These are phyloP conservation scores for Colletotrichum melonis DNA, from an alignment of 2,329 filamentous ascomycete genomes.

Conservation along the genomic window DNA sequence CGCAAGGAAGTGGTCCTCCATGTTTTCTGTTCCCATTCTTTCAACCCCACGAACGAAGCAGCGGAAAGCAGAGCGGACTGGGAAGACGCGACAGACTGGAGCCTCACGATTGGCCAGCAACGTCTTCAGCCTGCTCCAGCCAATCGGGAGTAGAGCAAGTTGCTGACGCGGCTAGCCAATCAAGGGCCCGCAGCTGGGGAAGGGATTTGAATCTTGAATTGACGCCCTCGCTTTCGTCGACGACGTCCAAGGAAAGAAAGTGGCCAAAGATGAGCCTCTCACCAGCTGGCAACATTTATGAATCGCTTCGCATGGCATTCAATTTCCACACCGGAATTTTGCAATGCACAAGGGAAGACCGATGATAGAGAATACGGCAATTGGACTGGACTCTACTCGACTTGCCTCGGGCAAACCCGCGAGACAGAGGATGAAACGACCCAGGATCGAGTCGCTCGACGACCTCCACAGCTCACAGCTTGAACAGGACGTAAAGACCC, in stretches of 20 bases:
- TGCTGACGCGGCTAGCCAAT: constrained; percentile 22
- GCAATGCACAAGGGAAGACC: not conserved
- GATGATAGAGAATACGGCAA: not conserved
- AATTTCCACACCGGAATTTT: not conserved
- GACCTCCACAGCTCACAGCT: not conserved
- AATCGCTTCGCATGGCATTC: not conserved
- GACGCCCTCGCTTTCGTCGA: constrained; percentile 5
- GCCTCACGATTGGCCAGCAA: constrained; percentile 7
- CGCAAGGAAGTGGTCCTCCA: constrained; percentile 6
- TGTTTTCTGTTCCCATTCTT: not conserved
- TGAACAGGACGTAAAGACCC: constrained; percentile 1
- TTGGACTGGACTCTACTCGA: not conserved
- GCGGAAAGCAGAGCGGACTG: not conserved
- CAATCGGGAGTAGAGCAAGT: constrained; percentile 32
- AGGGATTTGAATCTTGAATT: constrained; percentile 32
- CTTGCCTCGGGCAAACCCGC: constrained; percentile 29
- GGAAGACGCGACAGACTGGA: constrained; percentile 12
- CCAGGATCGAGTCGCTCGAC: not conserved
- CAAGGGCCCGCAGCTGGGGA: constrained; percentile 10
- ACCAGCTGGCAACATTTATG: not conserved
- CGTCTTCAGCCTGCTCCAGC: not conserved
- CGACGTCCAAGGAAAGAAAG: not conserved
- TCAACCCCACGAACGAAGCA: constrained; percentile 26
- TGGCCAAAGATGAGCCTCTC: not conserved
- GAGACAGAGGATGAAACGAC: constrained; percentile 30